phyloP scores from a whole-genome alignment of 202 grass and related monocot genomes.

The Saccharum hybrid region DNA sequence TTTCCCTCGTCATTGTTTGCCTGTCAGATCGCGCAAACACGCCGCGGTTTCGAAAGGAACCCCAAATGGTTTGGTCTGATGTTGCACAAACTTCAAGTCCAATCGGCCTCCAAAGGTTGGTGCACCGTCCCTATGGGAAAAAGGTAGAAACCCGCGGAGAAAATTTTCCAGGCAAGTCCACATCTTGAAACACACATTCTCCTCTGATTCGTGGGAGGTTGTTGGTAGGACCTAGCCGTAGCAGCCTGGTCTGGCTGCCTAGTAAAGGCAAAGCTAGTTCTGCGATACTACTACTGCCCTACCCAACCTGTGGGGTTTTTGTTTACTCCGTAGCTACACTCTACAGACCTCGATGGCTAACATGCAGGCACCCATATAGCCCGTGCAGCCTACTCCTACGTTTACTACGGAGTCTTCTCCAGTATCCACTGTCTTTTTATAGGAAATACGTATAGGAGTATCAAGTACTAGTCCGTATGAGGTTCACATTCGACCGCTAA shows the following conservation, averaged over 20 bases:
- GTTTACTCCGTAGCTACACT: slow-evolving; percentile 2
- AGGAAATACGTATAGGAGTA: too few relatives aligned
- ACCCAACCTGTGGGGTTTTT: slow-evolving; percentile 5
- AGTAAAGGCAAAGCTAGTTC: slow-evolving; percentile 7
- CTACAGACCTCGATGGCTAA: slow-evolving; percentile 1
- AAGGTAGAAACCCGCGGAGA: neutral
- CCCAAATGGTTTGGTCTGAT: slow-evolving; percentile 30
- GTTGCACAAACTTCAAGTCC: neutral
- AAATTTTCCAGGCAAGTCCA: neutral
- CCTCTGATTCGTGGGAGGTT: neutral
- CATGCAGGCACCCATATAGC: neutral
- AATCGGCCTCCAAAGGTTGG: slow-evolving; percentile 33
- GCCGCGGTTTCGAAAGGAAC: slow-evolving; percentile 41
- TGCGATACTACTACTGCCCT: slow-evolving; percentile 10
- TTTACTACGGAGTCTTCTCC: neutral
- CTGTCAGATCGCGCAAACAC: slow-evolving; percentile 6
- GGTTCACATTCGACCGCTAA: neutral
- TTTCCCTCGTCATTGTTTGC: slow-evolving; percentile 12
- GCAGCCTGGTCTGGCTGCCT: neutral
- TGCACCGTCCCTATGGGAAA: slow-evolving; percentile 26
- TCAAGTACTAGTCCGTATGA: too few relatives aligned
- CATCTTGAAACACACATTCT: slow-evolving; percentile 37
- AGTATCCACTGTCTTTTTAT: neutral
- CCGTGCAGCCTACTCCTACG: neutral
- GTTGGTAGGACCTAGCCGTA: neutral